Conservation (phyloP, 1,284 basidiomycete species). For the Trichosporon ovoides region DNA sequence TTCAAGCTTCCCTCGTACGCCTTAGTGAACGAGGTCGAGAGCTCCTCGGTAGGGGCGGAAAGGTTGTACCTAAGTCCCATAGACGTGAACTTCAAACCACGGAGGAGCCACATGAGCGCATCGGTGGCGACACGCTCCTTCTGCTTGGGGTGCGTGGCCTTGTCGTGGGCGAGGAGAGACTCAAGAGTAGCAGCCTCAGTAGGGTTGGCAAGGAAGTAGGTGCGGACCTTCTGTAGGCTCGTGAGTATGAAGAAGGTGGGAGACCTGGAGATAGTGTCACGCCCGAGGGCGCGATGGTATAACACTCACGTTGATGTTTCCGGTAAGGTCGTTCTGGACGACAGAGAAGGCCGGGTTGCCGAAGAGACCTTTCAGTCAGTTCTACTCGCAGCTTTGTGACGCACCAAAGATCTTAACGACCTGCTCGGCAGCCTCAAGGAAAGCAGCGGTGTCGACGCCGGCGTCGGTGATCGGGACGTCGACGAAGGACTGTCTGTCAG, state of each 20-base stretch:
- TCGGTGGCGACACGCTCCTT: conserved; percentile 63
- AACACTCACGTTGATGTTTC: conserved; percentile 76
- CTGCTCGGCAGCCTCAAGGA: conserved; percentile 84
- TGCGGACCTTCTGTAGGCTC: conserved; percentile 72
- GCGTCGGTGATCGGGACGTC: conserved; percentile 81
- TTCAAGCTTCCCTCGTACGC: conserved; percentile 80
- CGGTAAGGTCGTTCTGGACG: conserved; percentile 82
- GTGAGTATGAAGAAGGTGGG: conserved; percentile 14
- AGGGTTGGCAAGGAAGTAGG: conserved; percentile 66
- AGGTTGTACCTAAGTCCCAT: conserved; percentile 71
- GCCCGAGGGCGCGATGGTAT: background rate
- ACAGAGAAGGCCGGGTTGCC: conserved; percentile 78
- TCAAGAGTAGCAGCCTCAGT: conserved; percentile 72
- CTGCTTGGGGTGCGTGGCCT: conserved; percentile 49
- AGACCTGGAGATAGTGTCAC: no score
- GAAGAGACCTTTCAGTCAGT: conserved; percentile 63
- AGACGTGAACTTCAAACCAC: conserved; percentile 88
- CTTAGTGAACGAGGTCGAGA: conserved; percentile 69
- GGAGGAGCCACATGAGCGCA: conserved; percentile 85
- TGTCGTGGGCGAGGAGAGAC: conserved; percentile 76
- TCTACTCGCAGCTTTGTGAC: conserved; percentile 31
- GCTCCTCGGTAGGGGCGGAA: conserved; percentile 63
- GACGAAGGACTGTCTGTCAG: conserved; percentile 62
- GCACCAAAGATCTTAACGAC: conserved; percentile 86
- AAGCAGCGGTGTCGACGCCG: conserved; percentile 81